Base-by-base conservation (phyloP, 768 basidiomycete species). In the Pisolithus sp. region DNA sequence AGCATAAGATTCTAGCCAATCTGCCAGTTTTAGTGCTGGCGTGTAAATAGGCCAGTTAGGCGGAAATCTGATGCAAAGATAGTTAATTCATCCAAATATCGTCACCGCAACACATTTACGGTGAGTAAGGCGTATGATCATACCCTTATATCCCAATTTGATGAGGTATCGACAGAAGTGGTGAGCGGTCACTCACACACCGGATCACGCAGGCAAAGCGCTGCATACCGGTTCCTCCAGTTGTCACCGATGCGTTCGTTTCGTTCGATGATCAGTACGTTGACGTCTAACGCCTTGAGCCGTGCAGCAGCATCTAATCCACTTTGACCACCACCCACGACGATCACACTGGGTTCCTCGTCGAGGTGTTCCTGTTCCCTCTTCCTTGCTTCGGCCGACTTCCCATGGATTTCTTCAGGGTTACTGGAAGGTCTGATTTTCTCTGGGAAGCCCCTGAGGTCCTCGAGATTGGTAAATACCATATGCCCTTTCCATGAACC, bases 291-390 rank as follows among this genome's bases (percentile, higher is more conserved):
- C 26, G 70, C 69, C 57, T 78, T 79, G 53, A 87, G 68, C 18
- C 81, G 70, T 2, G 79, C 79, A 0, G 82, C 81, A 2, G 79
- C 62, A 34, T 74, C 77, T 31, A 89, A 63, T 7, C 83, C 83
- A 55, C 76, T 76, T 49, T 85, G 82, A 0, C 81, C 81, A 5
- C 73, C 81, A 13, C 81, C 79, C n/a, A 82, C 69, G 34, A 86
- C 69, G 45, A 83, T 62, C 4, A 85, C 83, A 3, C 71, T 71
- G 0, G 80, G 80, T 21, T 74, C 70, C n/a, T 56, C 59, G 20
- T 73, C 73, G 30, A 67, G 68, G 58, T 80, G 82, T 36, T 73
- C 69, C 21, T 56, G 46, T 52, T 77, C 71, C 26, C 62, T 56
- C 30, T 65, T 62, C 45, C 79, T 66, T 18, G 68, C 63, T 20